Evolutionary conservation across 2,329 filamentous ascomycete genomes (phyloP).

Genomic region (Chaetomium globosum): DNA sequence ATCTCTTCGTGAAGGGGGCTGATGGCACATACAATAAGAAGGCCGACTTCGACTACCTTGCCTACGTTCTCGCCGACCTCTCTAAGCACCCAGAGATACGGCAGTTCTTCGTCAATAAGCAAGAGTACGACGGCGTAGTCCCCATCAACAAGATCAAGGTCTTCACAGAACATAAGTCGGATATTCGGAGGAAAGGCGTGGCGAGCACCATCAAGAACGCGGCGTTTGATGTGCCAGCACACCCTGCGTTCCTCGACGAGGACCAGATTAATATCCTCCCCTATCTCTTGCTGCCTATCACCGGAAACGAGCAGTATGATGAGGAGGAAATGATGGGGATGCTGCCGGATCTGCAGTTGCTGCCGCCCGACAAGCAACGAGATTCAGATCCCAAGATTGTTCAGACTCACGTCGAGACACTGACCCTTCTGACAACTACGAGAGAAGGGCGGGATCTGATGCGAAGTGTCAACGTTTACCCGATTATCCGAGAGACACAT

Average conservation of each 20-base stretch:
- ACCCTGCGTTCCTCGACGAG: slow-evolving; percentile 70
- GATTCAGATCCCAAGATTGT: slow-evolving; percentile 77
- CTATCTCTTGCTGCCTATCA: slow-evolving; percentile 85
- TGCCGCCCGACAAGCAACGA: slow-evolving; percentile 85
- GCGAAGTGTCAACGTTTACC: slow-evolving; percentile 80
- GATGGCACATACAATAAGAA: slow-evolving; percentile 79
- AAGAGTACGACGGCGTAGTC: slow-evolving; percentile 79
- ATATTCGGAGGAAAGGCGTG: slow-evolving; percentile 87
- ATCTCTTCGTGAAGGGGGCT: slow-evolving; percentile 92
- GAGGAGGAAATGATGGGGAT: slow-evolving; percentile 85
- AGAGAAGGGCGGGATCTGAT: slow-evolving; percentile 72
- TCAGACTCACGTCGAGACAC: slow-evolving; percentile 84
- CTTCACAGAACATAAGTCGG: slow-evolving; percentile 87
- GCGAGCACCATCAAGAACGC: slow-evolving; percentile 94
- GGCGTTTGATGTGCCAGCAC: slow-evolving; percentile 76
- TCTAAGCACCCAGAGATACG: slow-evolving; percentile 77
- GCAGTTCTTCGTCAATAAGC: slow-evolving; percentile 71
- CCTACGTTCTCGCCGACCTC: slow-evolving; percentile 92
- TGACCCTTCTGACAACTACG: slow-evolving; percentile 81
- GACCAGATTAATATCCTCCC: slow-evolving; percentile 79
- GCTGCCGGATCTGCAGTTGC: slow-evolving; percentile 85
- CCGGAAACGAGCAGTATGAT: slow-evolving; percentile 82
- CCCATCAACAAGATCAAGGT: slow-evolving; percentile 90
- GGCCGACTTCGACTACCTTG: slow-evolving; percentile 88
- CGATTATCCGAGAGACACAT: slow-evolving; percentile 85